Conservation (phyloP, 2,329 filamentous ascomycete genomes). For the Coleophoma crateriformis region DNA sequence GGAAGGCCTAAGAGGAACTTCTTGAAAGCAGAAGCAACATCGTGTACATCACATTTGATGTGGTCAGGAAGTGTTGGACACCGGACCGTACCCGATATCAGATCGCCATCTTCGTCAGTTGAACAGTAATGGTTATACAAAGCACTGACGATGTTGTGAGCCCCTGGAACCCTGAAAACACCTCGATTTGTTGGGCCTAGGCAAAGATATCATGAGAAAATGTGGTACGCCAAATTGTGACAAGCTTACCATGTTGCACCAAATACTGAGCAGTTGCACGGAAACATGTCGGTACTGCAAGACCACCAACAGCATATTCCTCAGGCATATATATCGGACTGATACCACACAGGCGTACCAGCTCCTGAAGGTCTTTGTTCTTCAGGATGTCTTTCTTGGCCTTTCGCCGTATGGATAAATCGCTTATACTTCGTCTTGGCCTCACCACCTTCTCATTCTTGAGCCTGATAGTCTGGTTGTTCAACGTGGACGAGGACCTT, state of each 20-base stretch:
- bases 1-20: constrained; percentile 56
- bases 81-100: constrained; percentile 50
- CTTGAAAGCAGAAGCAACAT: constrained; percentile 65
- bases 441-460: constrained; percentile 26
- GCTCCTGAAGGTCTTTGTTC: constrained; percentile 46
- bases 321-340: constrained; percentile 54
- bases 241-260: constrained; percentile 48
- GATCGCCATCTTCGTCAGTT: constrained; percentile 38
- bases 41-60: constrained; percentile 54
- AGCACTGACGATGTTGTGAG: constrained; percentile 43
- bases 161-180: constrained; percentile 59
- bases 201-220: too few species aligned
- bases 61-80: constrained; percentile 54
- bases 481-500: constrained; percentile 25
- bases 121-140: constrained; percentile 61
- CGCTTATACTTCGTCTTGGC: constrained; percentile 49
- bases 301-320: constrained; percentile 50
- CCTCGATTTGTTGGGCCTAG: constrained; percentile 40
- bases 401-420: constrained; percentile 42
- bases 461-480: constrained; percentile 18
- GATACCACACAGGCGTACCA: constrained; percentile 58
- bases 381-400: constrained; percentile 40
- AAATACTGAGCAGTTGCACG: constrained; percentile 62
- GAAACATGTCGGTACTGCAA: constrained; percentile 60
- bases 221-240: too few species aligned